Evolutionary conservation across 352 stramenopile genomes (phyloP).

Genomic region (Globisporangium takayamanum): DNA sequence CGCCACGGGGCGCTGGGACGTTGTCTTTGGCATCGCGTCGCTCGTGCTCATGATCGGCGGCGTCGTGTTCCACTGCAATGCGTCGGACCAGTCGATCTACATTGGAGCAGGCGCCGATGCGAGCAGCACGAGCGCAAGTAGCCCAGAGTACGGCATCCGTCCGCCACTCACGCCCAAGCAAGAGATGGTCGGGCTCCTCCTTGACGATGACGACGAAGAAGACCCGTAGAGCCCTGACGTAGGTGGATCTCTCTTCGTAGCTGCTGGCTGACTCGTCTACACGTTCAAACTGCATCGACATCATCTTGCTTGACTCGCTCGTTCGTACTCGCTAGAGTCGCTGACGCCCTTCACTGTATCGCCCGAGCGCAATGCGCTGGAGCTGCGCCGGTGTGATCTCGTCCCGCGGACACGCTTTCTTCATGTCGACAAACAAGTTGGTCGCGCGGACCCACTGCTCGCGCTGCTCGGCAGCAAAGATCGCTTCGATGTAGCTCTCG

Average conservation of each 20-base stretch:
- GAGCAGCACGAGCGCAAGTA: constrained; percentile 26
- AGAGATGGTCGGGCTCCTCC: constrained; percentile 50
- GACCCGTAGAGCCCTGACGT: not conserved
- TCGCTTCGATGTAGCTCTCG: constrained; percentile 69
- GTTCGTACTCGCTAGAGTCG: not conserved
- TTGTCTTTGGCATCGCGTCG: constrained; percentile 79
- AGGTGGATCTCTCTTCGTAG: not conserved
- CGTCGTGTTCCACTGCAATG: constrained; percentile 66
- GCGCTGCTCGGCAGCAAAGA: constrained; percentile 58
- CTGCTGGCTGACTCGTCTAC: not conserved
- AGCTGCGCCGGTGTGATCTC: constrained; percentile 43
- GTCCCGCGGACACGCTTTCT: constrained; percentile 41
- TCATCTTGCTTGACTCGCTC: not conserved
- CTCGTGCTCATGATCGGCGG: constrained; percentile 64
- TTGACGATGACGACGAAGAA: constrained; percentile 20
- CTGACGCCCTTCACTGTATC: constrained; percentile 42
- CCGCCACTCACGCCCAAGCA: constrained; percentile 27
- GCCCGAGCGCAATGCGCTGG: constrained; percentile 54
- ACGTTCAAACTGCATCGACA: too few relatives aligned
- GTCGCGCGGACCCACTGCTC: constrained; percentile 64
- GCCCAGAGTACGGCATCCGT: constrained; percentile 23
- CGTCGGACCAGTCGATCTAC: constrained; percentile 79
- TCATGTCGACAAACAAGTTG: constrained; percentile 71
- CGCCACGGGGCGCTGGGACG: constrained; percentile 63
- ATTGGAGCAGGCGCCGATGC: not conserved